phyloP scores from a whole-genome alignment of 192 early-diverging fungal species.

The Dispira parvispora region DNA sequence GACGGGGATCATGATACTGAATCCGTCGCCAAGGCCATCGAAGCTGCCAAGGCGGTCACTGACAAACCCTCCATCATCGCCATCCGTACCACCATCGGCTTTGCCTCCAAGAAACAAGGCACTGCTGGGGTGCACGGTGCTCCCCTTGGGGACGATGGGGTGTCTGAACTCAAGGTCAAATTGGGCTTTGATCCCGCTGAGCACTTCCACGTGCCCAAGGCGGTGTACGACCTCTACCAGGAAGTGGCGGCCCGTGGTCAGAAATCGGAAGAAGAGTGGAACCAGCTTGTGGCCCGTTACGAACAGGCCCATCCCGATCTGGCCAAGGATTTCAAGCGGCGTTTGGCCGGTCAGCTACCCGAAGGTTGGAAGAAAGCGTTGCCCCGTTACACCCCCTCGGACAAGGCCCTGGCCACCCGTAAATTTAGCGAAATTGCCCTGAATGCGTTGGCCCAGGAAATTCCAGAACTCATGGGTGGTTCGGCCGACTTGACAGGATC shows the following conservation, averaged over 20 bases:
- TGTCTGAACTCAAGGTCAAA: constrained; percentile 58
- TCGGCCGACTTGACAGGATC: constrained; percentile 95
- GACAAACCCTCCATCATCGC: constrained; percentile 83
- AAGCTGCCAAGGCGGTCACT: constrained; percentile 62
- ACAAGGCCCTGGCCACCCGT: constrained; percentile 68
- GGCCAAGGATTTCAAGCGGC: constrained; percentile 55
- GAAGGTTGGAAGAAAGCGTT: constrained; percentile 49
- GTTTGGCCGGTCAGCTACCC: constrained; percentile 54
- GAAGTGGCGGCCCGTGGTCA: constrained; percentile 38
- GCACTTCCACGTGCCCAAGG: constrained; percentile 51
- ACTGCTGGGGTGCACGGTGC: constrained; percentile 86
- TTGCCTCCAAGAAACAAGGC: constrained; percentile 74
- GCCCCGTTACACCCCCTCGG: constrained; percentile 66
- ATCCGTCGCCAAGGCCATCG: constrained; percentile 55
- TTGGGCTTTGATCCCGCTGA: constrained; percentile 71
- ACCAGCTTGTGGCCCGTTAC: constrained; percentile 54
- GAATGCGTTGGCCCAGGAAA: constrained; percentile 52
- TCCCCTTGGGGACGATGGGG: constrained; percentile 63
- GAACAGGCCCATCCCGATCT: constrained; percentile 42
- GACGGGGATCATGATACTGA: constrained; percentile 73
- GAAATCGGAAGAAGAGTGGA: constrained; percentile 59
- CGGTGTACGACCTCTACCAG: constrained; percentile 33
- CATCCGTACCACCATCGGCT: constrained; percentile 85
- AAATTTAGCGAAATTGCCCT: constrained; percentile 78
- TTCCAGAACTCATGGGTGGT: constrained; percentile 84